A percentile compares a stretch with the other conserved stretches of the same genome.
These are phyloP conservation scores for Camellia lanceoleosa DNA, from an alignment of 148 eudicot species.

Conservation along the genomic window DNA sequence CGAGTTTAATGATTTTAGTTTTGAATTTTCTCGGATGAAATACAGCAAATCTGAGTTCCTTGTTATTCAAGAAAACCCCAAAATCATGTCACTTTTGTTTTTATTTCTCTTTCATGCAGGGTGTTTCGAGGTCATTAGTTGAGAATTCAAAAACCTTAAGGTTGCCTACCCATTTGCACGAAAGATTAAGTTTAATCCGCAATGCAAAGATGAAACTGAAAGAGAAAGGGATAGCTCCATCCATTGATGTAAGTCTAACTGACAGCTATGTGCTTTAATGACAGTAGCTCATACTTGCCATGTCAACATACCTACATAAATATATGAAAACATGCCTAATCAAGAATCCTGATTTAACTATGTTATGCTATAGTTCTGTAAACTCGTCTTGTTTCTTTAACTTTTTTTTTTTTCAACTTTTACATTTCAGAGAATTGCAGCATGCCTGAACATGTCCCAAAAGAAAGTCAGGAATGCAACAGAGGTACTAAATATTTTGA, in stretches of 20 bases:
- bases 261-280: too few species aligned
- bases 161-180: too few species aligned
- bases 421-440: slow-evolving; percentile 66
- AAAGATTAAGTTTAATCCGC: too few species aligned
- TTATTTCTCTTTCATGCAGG: slow-evolving; percentile 24
- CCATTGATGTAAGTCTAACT: too few species aligned
- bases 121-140: too few species aligned
- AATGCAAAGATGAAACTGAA: too few species aligned
- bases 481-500: slow-evolving; percentile 42
- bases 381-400: not conserved
- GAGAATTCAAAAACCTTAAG: too few species aligned
- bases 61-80: not conserved
- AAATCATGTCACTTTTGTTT: not conserved
- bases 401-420: not conserved
- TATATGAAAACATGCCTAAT: not conserved
- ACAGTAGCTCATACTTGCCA: too few species aligned
- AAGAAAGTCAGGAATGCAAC: slow-evolving; percentile 88
- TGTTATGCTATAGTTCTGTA: not conserved
- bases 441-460: slow-evolving; percentile 69
- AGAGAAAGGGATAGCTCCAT: too few species aligned
- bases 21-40: not conserved
- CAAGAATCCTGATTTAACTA: not conserved
- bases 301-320: too few species aligned
- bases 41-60: not conserved
- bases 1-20: not conserved